phyloP scores from a whole-genome alignment of 176 grass and related monocot genomes.

The Bothriochloa decipiens region DNA sequence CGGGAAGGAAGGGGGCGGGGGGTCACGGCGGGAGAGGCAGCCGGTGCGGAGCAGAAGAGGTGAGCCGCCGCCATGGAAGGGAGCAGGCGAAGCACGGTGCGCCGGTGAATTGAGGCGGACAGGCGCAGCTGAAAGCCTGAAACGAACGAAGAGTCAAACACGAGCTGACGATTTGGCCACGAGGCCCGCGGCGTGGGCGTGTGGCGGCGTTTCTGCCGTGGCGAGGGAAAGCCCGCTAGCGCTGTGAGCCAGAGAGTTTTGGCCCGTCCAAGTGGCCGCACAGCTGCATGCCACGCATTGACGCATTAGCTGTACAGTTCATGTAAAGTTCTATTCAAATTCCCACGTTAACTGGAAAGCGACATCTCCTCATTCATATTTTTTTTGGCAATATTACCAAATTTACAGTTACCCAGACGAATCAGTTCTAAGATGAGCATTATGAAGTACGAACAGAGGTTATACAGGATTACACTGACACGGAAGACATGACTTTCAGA shows the following conservation, averaged over 20 bases:
- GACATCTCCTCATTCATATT: background rate
- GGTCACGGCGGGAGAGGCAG: background rate
- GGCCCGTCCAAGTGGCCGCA: background rate
- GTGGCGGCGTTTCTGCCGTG: background rate
- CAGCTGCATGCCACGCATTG: background rate
- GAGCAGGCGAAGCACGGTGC: background rate
- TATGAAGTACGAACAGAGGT: background rate
- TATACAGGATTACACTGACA: background rate
- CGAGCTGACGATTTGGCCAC: slow-evolving; percentile 43
- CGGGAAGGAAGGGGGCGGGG: background rate
- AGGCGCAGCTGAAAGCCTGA: background rate
- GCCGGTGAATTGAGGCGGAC: background rate
- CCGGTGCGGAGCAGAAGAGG: slow-evolving; percentile 7
- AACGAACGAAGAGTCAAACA: background rate
- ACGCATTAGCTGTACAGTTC: background rate
- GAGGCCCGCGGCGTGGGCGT: slow-evolving; percentile 16
- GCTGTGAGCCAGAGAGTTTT: background rate
- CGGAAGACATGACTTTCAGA: background rate
- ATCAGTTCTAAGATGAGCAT: background rate
- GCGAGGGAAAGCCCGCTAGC: background rate
- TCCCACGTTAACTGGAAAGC: background rate
- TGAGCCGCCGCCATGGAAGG: slow-evolving; percentile 29
- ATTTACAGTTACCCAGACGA: background rate
- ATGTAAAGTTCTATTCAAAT: background rate
- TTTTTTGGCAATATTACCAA: background rate